Evolutionary conservation across 2,329 filamentous ascomycete species (phyloP), one percentile per base, ranked within the genome.

Genomic region (Claviceps pazoutovae): DNA sequence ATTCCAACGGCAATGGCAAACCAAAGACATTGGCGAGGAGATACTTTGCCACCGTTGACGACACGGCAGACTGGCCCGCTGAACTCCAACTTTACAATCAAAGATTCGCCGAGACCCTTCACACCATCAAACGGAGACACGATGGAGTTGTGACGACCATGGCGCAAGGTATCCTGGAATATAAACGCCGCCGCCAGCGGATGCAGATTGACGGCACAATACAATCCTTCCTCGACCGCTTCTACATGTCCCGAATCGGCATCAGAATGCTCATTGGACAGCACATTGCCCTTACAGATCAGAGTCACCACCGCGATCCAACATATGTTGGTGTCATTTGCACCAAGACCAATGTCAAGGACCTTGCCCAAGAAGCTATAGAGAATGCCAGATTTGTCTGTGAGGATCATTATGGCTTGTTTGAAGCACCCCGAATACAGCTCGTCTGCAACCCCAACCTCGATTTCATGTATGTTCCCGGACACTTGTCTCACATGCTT

Each of bases 221-320:
- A 54, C 93, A 98, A 68, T 84, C 88, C 51, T 98, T 98, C 74
- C 81, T 98, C 58, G 93, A 98, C 71, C 87, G 93, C 54, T 98
- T 98, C 71, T 98, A 98, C 76, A 98, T 98, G 93, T 96, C 90
- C 45, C 88, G 93, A 56, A 98, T 98, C 63, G 93, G 93, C 58
- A 98, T 98, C 60, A 87, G 93, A 61, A 98, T 98, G 93, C 82
- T 98, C 49, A 96, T 98, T 61, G 93, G 93, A 50, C 93, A 98
- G 68, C 93, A 98, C 73, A 95, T 98, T 62, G 93, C 93, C 54
- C 76, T 98, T 54, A 95, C 90, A 5, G 91, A 97, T 67, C 90
- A 97, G 70, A 86, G 84, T 61, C 84, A 93, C 60, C 83, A 89
- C 59, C 83, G 83, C 56, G 91, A 97, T 67, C 88, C 89, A 39